A percentile compares a stretch with the other conserved stretches of the same genome.
phyloP scores from a whole-genome alignment of 306 rosid species.

The Prosopis cineraria region DNA sequence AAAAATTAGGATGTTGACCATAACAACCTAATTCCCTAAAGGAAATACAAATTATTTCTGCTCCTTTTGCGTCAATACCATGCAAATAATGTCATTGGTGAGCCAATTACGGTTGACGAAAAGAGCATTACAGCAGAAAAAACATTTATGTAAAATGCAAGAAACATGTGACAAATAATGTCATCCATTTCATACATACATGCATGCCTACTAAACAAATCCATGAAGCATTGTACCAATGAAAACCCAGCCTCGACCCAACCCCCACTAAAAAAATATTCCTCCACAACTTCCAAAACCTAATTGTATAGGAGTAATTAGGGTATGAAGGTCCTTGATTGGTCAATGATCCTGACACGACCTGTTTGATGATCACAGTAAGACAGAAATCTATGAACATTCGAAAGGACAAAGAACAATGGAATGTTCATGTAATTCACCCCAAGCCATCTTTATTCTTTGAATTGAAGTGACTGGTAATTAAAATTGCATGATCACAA shows the following conservation, averaged over 20 bases:
- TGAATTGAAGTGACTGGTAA: background rate
- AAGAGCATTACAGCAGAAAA: background rate
- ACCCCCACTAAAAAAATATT: background rate
- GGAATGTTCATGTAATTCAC: background rate
- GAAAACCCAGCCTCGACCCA: background rate
- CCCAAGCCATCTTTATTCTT: background rate
- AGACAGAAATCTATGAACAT: background rate
- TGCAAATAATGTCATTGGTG: background rate
- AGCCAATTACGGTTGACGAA: background rate
- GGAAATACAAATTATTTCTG: background rate
- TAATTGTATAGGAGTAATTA: background rate
- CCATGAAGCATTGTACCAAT: background rate
- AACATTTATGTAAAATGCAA: background rate
- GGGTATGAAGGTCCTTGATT: background rate
- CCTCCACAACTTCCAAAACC: background rate
- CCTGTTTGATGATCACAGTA: background rate
- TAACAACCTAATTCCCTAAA: background rate
- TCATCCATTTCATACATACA: background rate
- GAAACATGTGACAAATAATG: background rate
- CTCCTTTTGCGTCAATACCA: background rate
- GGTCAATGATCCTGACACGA: background rate
- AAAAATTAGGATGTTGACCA: constrained; percentile 8
- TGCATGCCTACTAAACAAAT: background rate
- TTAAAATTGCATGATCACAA: background rate
- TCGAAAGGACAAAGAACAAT: background rate